Base-by-base conservation (phyloP, 1,284 basidiomycete genomes). In the Papiliotrema fonsecae region DNA sequence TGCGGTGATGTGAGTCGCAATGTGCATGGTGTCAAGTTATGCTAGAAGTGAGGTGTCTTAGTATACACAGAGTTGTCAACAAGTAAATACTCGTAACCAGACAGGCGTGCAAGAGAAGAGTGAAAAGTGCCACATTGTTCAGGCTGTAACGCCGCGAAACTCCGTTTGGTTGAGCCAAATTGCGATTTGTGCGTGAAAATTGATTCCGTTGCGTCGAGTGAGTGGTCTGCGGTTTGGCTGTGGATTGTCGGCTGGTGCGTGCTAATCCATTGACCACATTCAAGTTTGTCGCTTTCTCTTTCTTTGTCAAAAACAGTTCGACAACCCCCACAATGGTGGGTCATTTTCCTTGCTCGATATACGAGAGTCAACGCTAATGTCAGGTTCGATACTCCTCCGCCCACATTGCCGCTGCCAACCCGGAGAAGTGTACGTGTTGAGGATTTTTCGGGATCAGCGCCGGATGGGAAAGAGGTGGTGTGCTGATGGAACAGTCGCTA, bases 381-480 rank as follows among this genome's bases (percentile, higher is more conserved):
- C 57, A 67, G 91, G 89, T 91, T 77, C 88, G 90, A 73, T 94
- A 94, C 82, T 87, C 90, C 67, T 83, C 86, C 65, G 87, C 85
- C 67, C 62, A 68, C 61, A 80, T 86, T 71, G 80, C 84, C 65
- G 85, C 86, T 69, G 78, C 84, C 68, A 91, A 93, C 80, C 88
- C 90, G 68, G 89, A 93, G 83, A 92, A 88, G 81, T 88, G 89
- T 92, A 50, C 55, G 83, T 81, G 37, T 26, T 10, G 48, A 28
- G 24, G 40, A 41, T 13, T 30, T n/a, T 11, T 16, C 21, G 38
- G 24, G 32, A 34, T 6, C 13, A 40, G 13, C n/a, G n/a, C 3
- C 13, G 27, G 18, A 21, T 47, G 26, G 9, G 11, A 14, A n/a
- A n/a, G n/a, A n/a, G n/a, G n/a, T n/a, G n/a, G n/a, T n/a, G n/a